Evolutionary conservation across 2,329 filamentous ascomycete genomes (phyloP), one percentile per base, ranked within the genome.

Genomic region (Colletotrichum sp.): DNA sequence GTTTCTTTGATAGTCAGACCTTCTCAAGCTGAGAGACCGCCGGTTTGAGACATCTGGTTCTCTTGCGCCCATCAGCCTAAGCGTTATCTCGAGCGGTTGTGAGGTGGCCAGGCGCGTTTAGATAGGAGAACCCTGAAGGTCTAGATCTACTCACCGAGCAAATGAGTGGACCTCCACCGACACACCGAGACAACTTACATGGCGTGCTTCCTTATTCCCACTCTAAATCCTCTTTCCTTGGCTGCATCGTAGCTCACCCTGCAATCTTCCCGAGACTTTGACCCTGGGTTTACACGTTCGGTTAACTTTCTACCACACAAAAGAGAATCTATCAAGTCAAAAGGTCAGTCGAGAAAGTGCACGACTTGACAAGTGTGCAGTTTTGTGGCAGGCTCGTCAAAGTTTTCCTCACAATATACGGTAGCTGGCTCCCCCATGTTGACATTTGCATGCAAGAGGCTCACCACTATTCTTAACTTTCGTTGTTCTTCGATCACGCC

Each of bases 261-360:
- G 21, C 49, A 71, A 71, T 65, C 36, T 71, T 30, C 26, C 28
- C 36, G 13, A 63, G 44, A 26, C 57, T 59, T n/a, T 28, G 10
- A 21, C 44, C 55, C 55, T 59, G 8, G 55, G 8, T 28, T 18
- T 9, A 59, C 13, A 59, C 4, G n/a, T 24, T 52, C 44, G 44
- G 44, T 1, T 52, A 13, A 5, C 44, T 21, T 18, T 12, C 4
- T 3, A 21, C 44, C 44, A 52, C 44, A 52, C 44, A 52, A 52
- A 52, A 8, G 44, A 13, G 10, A n/a, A 13, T 21, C 44, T 4
- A 21, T 52, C 44, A 52, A 8, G n/a, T 13, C n/a, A 21, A 52
- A 5, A n/a, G 4, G 3, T 24, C n/a, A 13, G 0, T 1, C 1
- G 44, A 52, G 44, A 21, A 52, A 52, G 4, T 52, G 44, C n/a